Evolutionary conservation across 192 early-diverging fungal species (phyloP), one percentile per base, ranked within the genome.

Genomic region (Entomortierella chlamydospora): DNA sequence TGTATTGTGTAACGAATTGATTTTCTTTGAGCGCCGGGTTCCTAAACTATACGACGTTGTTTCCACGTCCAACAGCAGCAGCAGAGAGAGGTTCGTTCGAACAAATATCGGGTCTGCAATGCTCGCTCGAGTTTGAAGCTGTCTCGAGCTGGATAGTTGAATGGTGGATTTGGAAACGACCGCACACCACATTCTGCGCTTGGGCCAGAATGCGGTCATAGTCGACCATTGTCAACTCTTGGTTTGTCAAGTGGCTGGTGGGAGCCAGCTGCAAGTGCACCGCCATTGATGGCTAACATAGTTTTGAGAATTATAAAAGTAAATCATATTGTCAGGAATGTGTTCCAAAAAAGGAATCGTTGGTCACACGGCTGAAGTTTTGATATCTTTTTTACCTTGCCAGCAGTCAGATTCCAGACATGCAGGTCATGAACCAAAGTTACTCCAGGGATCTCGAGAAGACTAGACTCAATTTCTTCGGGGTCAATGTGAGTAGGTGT

Each of bases 91-190:
- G 61, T 9, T 70, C 76, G 45, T 70, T 79, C 33, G 63, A 69
- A 31, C 86, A 87, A 53, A 87, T 68, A 18, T 85, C 76, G 1
- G 86, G 86, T 49, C 79, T 81, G 49, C 86, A 87, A 47, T 87
- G 86, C 31, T 79, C 76, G 31, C 82, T 85, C 9, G 82, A 69
- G 56, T 85, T 85, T 0, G 56, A 63, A 2, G 82, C 55, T 9
- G 77, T 70, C 73, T 89, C 87, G 15, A 89, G 70, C 62, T 89
- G 87, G 22, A 89, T 68, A 1, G 87, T 89, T 12, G 87, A 82
- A 56, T 89, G 87, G 60, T 88, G 87, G 7, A 89, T 83, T 41
- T 82, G 73, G 69, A 82, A 89, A 13, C 66, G 65, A 25, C 82
- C 85, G 55, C 87, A 89, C 0, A 89, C 72, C 41, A 85, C 68